These are phyloP conservation scores for Beauveria australis DNA, from an alignment of 2,329 filamentous ascomycete species.

Conservation along the genomic window DNA sequence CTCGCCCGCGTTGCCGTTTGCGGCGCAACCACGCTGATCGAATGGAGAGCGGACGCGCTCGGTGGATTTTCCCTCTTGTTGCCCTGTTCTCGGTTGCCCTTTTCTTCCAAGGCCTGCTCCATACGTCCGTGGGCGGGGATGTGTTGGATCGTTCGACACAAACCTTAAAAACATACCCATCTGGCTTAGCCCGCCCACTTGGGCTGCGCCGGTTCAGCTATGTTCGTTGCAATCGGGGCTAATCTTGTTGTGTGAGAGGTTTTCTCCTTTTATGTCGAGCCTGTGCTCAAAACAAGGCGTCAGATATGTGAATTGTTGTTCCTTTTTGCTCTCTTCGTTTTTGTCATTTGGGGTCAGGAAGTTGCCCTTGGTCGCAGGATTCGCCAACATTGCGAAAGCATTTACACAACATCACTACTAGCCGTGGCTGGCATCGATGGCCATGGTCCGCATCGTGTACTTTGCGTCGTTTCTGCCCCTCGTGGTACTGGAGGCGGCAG, in stretches of 20 bases:
- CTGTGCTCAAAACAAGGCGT: not conserved
- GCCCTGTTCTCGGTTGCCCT: not conserved
- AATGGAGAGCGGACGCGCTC: not conserved
- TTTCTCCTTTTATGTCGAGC: not conserved
- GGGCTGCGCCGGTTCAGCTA: not conserved
- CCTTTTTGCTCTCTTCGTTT: not conserved
- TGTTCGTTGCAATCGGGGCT: not conserved
- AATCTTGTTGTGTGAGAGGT: not conserved
- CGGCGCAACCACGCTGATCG: not conserved
- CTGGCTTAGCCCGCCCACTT: not conserved
- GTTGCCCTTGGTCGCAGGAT: not conserved
- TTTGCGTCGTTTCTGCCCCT: not conserved
- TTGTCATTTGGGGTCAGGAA: not conserved
- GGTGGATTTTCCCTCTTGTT: not conserved
- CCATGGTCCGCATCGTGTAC: not conserved
- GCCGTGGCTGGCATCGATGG: not conserved
- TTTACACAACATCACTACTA: not conserved
- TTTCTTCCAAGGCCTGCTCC: not conserved
- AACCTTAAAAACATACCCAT: not conserved
- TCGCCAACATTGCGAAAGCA: not conserved
- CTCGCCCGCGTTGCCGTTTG: not conserved
- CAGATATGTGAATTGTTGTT: not conserved
- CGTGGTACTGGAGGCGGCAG: not conserved
- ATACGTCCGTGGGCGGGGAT: not conserved
- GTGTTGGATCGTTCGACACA: conserved; percentile 1